These are phyloP conservation scores for Penicillium cataractarum DNA, from an alignment of 495 filamentous ascomycete genomes.

Conservation along the genomic window DNA sequence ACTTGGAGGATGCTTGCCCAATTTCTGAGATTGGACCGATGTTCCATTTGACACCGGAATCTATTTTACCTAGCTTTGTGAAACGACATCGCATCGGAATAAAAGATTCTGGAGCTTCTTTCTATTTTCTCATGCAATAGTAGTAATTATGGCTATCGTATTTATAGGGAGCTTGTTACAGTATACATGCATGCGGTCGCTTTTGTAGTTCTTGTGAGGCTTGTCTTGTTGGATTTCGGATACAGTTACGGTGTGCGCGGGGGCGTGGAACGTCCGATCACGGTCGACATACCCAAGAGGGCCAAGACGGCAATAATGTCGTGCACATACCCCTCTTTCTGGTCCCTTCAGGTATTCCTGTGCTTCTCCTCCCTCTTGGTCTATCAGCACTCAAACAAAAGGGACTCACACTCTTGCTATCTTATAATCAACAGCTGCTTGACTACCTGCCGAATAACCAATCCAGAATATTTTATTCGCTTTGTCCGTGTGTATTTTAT, in stretches of 20 bases:
- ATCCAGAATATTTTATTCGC: not conserved
- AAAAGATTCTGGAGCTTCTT: too few relatives aligned
- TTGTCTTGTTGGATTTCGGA: slow-evolving; percentile 2
- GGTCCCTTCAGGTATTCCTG: slow-evolving; percentile 1
- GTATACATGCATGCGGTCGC: too few relatives aligned
- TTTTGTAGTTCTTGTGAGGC: not conserved
- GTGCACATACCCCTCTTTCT: not conserved
- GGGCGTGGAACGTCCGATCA: slow-evolving; percentile 1
- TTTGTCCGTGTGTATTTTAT: slow-evolving; percentile 1
- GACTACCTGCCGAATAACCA: slow-evolving; percentile 1
- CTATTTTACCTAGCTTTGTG: too few relatives aligned
- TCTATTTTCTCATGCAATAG: too few relatives aligned
- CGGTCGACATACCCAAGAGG: not conserved
- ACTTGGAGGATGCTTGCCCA: too few relatives aligned
- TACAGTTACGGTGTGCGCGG: not conserved
- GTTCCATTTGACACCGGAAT: too few relatives aligned
- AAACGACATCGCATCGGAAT: too few relatives aligned
- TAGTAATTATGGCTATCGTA: too few relatives aligned
- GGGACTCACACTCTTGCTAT: slow-evolving; percentile 2
- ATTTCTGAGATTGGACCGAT: too few relatives aligned
- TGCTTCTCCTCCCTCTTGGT: slow-evolving; percentile 1
- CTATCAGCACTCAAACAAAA: slow-evolving; percentile 1
- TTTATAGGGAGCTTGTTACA: too few relatives aligned
- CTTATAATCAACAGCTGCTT: not conserved
- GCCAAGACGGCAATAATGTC: slow-evolving; percentile 2